These are phyloP conservation scores for Fusarium agapanthi DNA, from an alignment of 2,329 filamentous ascomycete species.

Conservation along the genomic window DNA sequence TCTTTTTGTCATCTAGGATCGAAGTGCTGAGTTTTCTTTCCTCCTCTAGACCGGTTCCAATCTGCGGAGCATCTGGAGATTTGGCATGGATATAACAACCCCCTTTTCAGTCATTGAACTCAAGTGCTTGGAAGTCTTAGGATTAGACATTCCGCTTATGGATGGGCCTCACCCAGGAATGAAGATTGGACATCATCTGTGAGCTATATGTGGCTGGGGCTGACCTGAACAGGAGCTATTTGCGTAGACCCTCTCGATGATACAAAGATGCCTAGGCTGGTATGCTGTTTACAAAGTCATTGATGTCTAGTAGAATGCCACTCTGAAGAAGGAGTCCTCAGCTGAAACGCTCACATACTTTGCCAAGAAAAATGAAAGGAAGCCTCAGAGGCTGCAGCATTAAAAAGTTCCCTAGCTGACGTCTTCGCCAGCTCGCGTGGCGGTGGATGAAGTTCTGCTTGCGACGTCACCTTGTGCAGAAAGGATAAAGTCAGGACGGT, in stretches of 20 bases:
- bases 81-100: slow-evolving; percentile 36
- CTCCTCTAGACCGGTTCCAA: slow-evolving; percentile 8
- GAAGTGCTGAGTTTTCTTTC: no score
- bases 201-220: slow-evolving; percentile 22
- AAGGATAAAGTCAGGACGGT: slow-evolving; percentile 31
- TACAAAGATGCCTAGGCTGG: slow-evolving; percentile 17
- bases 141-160: background rate
- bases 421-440: slow-evolving; percentile 34
- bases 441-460: slow-evolving; percentile 36
- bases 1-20: no score
- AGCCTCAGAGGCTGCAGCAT: slow-evolving; percentile 42
- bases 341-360: background rate
- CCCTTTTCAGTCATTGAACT: slow-evolving; percentile 20
- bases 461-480: slow-evolving; percentile 37
- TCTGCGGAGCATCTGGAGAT: slow-evolving; percentile 40
- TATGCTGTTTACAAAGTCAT: background rate
- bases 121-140: background rate
- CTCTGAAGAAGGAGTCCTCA: background rate
- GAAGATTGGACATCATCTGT: background rate
- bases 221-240: slow-evolving; percentile 4
- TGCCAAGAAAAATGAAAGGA: slow-evolving; percentile 34
- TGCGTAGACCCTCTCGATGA: background rate
- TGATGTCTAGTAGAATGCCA: background rate
- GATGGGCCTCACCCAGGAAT: background rate
- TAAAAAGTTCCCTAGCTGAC: slow-evolving; percentile 38